These are phyloP conservation scores for Alternaria atra DNA, from an alignment of 2,329 filamentous ascomycete genomes.

Conservation along the genomic window DNA sequence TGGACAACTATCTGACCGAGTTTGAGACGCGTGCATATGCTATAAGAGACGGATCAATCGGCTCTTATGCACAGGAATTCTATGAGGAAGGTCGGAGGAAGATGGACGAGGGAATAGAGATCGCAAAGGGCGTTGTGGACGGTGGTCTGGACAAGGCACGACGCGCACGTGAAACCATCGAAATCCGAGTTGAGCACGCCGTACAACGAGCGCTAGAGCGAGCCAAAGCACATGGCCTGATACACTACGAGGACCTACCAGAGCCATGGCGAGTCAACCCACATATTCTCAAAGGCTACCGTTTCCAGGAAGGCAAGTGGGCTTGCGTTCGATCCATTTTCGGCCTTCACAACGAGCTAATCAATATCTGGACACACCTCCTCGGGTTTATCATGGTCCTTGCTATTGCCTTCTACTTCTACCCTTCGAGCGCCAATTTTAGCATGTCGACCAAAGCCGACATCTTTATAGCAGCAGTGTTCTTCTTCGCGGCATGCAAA, in stretches of 20 bases:
- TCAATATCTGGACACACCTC: slow-evolving; percentile 98
- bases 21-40: slow-evolving; percentile 85
- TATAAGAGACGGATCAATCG: slow-evolving; percentile 78
- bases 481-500: slow-evolving; percentile 95
- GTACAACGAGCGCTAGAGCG: slow-evolving; percentile 79
- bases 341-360: slow-evolving; percentile 85
- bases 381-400: slow-evolving; percentile 89
- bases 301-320: slow-evolving; percentile 89
- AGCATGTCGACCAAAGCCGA: slow-evolving; percentile 85
- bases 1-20: slow-evolving; percentile 85
- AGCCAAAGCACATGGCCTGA: slow-evolving; percentile 81
- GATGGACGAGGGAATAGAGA: slow-evolving; percentile 79
- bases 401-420: slow-evolving; percentile 92
- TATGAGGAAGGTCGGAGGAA: slow-evolving; percentile 82
- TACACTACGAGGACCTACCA: slow-evolving; percentile 89
- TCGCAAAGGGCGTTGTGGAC: slow-evolving; percentile 78
- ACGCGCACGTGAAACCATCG: slow-evolving; percentile 72
- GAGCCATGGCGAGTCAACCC: slow-evolving; percentile 94
- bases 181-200: slow-evolving; percentile 76
- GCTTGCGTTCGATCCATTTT: slow-evolving; percentile 89
- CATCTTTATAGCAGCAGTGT: slow-evolving; percentile 88
- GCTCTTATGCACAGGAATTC: slow-evolving; percentile 74
- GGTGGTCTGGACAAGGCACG: slow-evolving; percentile 84
- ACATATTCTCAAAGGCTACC: slow-evolving; percentile 90
- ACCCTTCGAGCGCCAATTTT: slow-evolving; percentile 88